Evolutionary conservation across 805 yeast species (phyloP).

Genomic region (Teunomyces tritomae): DNA sequence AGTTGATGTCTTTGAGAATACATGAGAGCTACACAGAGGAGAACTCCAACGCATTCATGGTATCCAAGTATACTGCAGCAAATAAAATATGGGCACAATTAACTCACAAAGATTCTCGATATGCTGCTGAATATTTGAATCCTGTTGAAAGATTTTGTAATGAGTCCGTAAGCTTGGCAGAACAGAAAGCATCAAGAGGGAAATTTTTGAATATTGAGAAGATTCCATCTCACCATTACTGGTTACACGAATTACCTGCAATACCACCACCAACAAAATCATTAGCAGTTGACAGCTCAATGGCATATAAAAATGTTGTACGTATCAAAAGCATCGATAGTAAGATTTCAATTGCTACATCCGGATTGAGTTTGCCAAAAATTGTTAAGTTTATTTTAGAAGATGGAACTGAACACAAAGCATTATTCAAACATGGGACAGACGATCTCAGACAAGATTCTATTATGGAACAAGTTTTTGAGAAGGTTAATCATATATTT

Average conservation of each 20-base stretch:
- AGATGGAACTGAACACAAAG: constrained; percentile 56
- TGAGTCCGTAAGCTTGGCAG: constrained; percentile 51
- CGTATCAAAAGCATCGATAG: constrained; percentile 45
- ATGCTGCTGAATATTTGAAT: constrained; percentile 26
- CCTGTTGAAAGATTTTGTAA: constrained; percentile 53
- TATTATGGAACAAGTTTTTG: constrained; percentile 96
- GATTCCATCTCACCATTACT: constrained; percentile 41
- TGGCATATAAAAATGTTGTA: constrained; percentile 48
- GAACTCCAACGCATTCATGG: constrained; percentile 32
- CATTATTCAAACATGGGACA: constrained; percentile 77
- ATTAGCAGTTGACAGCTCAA: constrained; percentile 41
- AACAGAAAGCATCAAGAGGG: constrained; percentile 38
- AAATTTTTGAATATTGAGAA: constrained; percentile 30
- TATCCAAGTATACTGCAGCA: constrained; percentile 50
- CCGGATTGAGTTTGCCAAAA: constrained; percentile 89
- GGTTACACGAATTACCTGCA: constrained; percentile 44
- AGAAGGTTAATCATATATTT: constrained; percentile 72
- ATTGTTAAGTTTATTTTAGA: constrained; percentile 55
- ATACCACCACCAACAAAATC: constrained; percentile 69
- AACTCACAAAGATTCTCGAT: constrained; percentile 19
- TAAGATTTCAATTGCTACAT: constrained; percentile 58
- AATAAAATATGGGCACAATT: constrained; percentile 45
- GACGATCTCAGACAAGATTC: constrained; percentile 96
- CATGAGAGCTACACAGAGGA: constrained; percentile 35
- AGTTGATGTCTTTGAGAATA: constrained; percentile 54